A percentile compares a stretch with the other conserved stretches of the same genome.
Evolutionary conservation across 805 yeast genomes (phyloP).

Genomic region (Metschnikowia anglica): DNA sequence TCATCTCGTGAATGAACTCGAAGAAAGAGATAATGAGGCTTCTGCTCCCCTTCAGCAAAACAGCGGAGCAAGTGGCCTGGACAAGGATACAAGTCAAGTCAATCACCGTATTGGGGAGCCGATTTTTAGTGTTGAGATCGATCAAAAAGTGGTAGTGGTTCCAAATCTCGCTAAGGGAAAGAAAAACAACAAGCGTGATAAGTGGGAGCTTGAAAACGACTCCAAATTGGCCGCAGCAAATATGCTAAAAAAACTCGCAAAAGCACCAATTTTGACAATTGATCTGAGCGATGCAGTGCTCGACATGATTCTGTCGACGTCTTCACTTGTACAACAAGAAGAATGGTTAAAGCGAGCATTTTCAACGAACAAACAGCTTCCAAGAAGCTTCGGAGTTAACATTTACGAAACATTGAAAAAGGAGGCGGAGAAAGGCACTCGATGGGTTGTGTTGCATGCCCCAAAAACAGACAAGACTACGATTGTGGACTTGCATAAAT

Average conservation of each 20-base stretch:
- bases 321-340: conserved; percentile 65
- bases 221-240: conserved; percentile 60
- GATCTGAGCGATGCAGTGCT: conserved; percentile 83
- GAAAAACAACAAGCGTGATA: conserved; percentile 72
- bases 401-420: conserved; percentile 71
- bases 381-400: conserved; percentile 74
- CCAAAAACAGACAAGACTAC: conserved; percentile 70
- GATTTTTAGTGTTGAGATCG: conserved; percentile 31
- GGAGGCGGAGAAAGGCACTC: conserved; percentile 69
- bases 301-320: conserved; percentile 76
- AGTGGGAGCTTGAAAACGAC: conserved; percentile 73
- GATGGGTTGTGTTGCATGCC: conserved; percentile 75
- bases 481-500: conserved; percentile 30
- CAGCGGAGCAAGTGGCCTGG: conserved; percentile 1
- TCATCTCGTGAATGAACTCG: conserved; percentile 26
- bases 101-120: conserved; percentile 26
- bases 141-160: conserved; percentile 63
- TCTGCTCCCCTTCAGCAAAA: conserved; percentile 3
- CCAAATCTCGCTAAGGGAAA: conserved; percentile 82
- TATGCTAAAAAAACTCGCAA: conserved; percentile 53
- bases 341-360: conserved; percentile 85
- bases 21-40: conserved; percentile 23
- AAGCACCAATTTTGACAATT: conserved; percentile 72
- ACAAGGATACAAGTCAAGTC: conserved; percentile 5
- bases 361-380: conserved; percentile 70